These are phyloP conservation scores for Centrapalus pauciflorus DNA, from an alignment of 129 eudicot species.

Conservation along the genomic window DNA sequence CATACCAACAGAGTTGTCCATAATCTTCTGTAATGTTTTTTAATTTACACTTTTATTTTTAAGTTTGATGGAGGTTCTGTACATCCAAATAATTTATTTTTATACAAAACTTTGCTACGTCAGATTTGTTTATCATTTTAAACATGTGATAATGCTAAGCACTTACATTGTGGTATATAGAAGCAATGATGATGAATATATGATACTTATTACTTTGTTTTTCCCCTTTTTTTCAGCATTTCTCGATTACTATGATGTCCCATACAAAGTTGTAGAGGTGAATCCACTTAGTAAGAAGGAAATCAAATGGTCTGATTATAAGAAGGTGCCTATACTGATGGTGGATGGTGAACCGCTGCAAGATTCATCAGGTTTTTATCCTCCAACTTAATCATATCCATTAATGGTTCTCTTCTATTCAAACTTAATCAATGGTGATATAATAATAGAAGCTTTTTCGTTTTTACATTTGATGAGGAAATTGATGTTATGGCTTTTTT, in stretches of 20 bases:
- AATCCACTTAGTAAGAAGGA: constrained; percentile 80
- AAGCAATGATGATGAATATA: not conserved
- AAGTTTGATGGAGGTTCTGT: not conserved
- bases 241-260: constrained; percentile 74
- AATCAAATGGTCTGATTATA: constrained; percentile 84
- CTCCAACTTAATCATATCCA: not conserved
- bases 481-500: constrained; percentile 3
- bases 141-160: not conserved
- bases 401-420: not conserved
- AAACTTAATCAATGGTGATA: not conserved
- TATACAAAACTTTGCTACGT: not conserved
- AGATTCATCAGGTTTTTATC: constrained; percentile 81
- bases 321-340: constrained; percentile 77
- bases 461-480: constrained; percentile 5
- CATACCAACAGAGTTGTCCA: too few species aligned
- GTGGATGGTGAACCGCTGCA: constrained; percentile 73
- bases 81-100: not conserved
- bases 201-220: not conserved
- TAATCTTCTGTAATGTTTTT: too few species aligned
- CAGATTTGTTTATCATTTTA: not conserved
- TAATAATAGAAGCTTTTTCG: not conserved
- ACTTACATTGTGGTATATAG: not conserved
- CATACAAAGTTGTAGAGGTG: constrained; percentile 78
- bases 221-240: constrained; percentile 49
- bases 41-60: not conserved